phyloP scores from a whole-genome alignment of 2,329 filamentous ascomycete species.

The Daldinia eschscholtzii region DNA sequence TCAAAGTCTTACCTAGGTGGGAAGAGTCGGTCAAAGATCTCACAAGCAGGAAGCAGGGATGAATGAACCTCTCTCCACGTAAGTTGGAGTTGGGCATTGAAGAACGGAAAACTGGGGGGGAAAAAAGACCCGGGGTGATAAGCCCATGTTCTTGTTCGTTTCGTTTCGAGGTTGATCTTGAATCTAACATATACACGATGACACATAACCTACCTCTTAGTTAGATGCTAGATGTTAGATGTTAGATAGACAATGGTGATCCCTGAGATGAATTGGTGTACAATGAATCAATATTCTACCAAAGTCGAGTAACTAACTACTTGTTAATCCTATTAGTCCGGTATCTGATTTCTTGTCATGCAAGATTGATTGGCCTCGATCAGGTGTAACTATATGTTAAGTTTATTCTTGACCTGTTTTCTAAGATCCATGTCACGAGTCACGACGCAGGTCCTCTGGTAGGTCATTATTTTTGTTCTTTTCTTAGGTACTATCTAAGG shows the following conservation, averaged over 20 bases:
- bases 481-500: constrained; percentile 20
- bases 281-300: constrained; percentile 30
- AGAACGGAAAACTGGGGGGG: constrained; percentile 38
- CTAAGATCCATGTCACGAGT: constrained; percentile 37
- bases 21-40: constrained; percentile 41
- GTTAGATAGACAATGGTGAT: constrained; percentile 15
- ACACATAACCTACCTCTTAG: constrained; percentile 8
- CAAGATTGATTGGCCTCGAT: constrained; percentile 43
- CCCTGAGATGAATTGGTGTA: constrained; percentile 24
- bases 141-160: constrained; percentile 29
- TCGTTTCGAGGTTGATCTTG: constrained; percentile 39
- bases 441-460: constrained; percentile 36
- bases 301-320: constrained; percentile 6
- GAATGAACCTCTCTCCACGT: constrained; percentile 2
- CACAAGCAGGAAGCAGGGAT: constrained; percentile 12
- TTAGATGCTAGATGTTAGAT: constrained; percentile 1
- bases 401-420: constrained; percentile 34
- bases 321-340: not conserved
- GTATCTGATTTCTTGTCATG: constrained; percentile 30
- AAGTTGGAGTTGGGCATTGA: constrained; percentile 13
- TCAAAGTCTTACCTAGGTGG: constrained; percentile 38
- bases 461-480: constrained; percentile 29
- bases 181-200: constrained; percentile 19
- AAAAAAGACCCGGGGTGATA: constrained; percentile 28
- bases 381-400: constrained; percentile 32